These are phyloP conservation scores for Hevea brasiliensis DNA, from an alignment of 345 rosid species.

Conservation along the genomic window DNA sequence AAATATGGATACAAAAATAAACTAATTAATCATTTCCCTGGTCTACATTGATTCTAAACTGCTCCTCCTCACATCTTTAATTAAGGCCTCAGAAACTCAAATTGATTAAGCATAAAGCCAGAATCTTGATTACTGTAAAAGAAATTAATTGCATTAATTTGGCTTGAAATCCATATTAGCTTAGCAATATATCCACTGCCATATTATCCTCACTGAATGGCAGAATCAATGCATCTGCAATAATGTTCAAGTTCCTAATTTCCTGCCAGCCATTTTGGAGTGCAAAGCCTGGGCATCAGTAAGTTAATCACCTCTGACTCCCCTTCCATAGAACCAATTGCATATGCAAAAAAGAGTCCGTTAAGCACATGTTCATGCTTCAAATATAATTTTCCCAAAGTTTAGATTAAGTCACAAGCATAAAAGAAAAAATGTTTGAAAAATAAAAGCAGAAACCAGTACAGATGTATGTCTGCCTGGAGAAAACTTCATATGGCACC, in stretches of 20 bases:
- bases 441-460: neutral
- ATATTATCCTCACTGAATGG: too few species aligned
- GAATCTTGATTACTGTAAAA: neutral
- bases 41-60: too few species aligned
- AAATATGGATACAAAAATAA: neutral
- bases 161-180: too few species aligned
- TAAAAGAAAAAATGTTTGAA: neutral
- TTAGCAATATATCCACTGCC: too few species aligned
- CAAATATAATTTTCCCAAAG: neutral
- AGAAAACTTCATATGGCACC: constrained; percentile 6
- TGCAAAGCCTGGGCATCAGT: too few species aligned
- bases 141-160: too few species aligned
- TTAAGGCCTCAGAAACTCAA: neutral
- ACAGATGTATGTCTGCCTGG: neutral
- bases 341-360: neutral
- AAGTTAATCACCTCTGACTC: neutral
- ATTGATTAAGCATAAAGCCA: neutral
- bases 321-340: neutral
- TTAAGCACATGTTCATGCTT: constrained; percentile 14
- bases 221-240: too few species aligned
- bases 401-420: neutral
- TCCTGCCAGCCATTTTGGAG: too few species aligned
- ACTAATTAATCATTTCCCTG: too few species aligned
- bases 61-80: neutral
- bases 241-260: too few species aligned